A percentile compares a stretch with the other conserved stretches of the same genome.
phyloP scores from a whole-genome alignment of 2,329 filamentous ascomycete genomes.

The Venturia nashicola region DNA sequence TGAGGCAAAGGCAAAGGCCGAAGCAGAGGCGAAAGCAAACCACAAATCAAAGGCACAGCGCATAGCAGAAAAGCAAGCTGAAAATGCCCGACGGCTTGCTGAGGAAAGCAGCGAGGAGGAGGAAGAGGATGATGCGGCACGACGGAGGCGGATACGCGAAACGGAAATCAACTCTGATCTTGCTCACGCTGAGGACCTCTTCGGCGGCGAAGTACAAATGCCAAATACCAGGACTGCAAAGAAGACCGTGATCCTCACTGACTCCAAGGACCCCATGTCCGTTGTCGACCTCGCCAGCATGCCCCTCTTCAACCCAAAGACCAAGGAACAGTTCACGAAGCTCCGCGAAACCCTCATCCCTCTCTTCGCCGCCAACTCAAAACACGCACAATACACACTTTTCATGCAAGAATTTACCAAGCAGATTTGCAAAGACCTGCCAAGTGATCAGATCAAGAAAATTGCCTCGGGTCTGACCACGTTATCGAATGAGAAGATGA shows the following conservation, averaged over 20 bases:
- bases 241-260: slow-evolving; percentile 55
- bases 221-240: slow-evolving; percentile 58
- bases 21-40: slow-evolving; percentile 73
- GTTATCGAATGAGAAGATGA: slow-evolving; percentile 94
- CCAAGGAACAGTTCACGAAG: slow-evolving; percentile 73
- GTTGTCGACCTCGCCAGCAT: slow-evolving; percentile 71
- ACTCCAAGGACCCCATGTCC: slow-evolving; percentile 60
- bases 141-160: slow-evolving; percentile 60
- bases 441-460: slow-evolving; percentile 95
- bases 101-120: slow-evolving; percentile 49
- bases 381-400: slow-evolving; percentile 81
- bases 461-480: slow-evolving; percentile 78
- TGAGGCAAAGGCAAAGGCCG: slow-evolving; percentile 79
- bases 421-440: slow-evolving; percentile 73
- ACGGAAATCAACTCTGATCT: slow-evolving; percentile 84
- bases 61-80: slow-evolving; percentile 61
- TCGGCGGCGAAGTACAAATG: slow-evolving; percentile 57
- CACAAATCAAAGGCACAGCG: slow-evolving; percentile 86
- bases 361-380: slow-evolving; percentile 59
- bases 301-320: slow-evolving; percentile 77
- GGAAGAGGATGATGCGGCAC: slow-evolving; percentile 61
- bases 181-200: slow-evolving; percentile 80
- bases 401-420: slow-evolving; percentile 90
- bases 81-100: slow-evolving; percentile 45
- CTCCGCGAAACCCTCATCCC: slow-evolving; percentile 70